Evolutionary conservation across 257 asterid species (phyloP), one percentile per base, ranked within the genome.

Genomic region (Ocimum tenuiflorum): DNA sequence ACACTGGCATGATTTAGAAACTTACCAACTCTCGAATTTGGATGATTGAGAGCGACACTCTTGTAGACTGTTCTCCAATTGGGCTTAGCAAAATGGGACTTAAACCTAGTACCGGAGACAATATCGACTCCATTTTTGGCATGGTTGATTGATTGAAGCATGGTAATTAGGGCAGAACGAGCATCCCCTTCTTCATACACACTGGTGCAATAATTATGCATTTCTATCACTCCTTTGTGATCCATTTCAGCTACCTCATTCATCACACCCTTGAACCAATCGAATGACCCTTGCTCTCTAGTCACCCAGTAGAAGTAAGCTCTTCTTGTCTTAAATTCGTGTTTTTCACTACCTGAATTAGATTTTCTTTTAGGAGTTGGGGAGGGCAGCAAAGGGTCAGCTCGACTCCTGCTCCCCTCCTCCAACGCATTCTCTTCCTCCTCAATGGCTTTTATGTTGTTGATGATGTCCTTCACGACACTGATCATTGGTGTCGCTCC

Each of bases 401-500:
- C 1, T 27, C 56, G n/a, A 55, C 10, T 33, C 46, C 11, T 38
- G 1, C 6, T 24, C 13, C 88, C 86, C 19, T 83, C 73, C 60
- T 86, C 95, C 18, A 83, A 0, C 0, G 77, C 69, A 4, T 58
- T 63, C 12, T 83, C 85, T 22, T 68, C 87, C 0, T 82, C 89
- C 9, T 89, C 89, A 57, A 68, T 76, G 14, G 78, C 86, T 58
- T 79, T 85, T 77, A 87, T 85, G 83, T 89, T 89, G 86, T 87
- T 89, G 36, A 85, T 86, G 5, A 89, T 89, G 77, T 89, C 95
- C 63, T 89, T 89, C 6, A 89, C 87, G 0, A 89, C 91, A 61
- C 97, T 89, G 56, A 89, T 89, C 97, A 89, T 89, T 5, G 97
- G 97, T 2, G 97, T 89, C 0, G 97, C 95, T 0, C 94, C 97